Base-by-base conservation (phyloP, 768 basidiomycete species). In the Rhodotorula taiwanensis region DNA sequence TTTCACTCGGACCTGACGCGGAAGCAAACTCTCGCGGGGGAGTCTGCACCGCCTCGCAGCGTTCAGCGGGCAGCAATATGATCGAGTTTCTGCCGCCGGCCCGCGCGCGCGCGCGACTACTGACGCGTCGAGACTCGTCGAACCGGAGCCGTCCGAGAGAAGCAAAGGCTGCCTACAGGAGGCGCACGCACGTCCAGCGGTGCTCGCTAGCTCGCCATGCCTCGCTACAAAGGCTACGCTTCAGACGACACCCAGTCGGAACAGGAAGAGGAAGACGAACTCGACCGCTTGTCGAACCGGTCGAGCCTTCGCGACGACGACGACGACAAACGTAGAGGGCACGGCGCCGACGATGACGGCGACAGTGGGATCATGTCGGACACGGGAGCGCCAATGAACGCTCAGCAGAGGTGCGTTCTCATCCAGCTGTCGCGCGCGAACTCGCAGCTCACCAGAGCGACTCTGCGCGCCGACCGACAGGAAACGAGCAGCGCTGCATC, bases 401-500 rank as follows among this genome's bases (percentile, higher is more conserved):
- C 60, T 11, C 60, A 58, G 43, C 60, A 66, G 48, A 28, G 65
- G 65, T 62, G 1, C 42, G 60, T 36, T 10, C n/a, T n/a, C n/a
- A n/a, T n/a, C n/a, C n/a, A n/a, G n/a, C n/a, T n/a, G n/a, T n/a
- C n/a, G n/a, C n/a, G n/a, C n/a, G n/a, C n/a, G n/a, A n/a, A n/a
- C n/a, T n/a, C n/a, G n/a, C n/a, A n/a, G n/a, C n/a, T n/a, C n/a
- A n/a, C n/a, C n/a, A n/a, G n/a, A n/a, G 16, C 11, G 15, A 0
- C 20, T 31, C 5, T 49, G 27, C 20, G 23, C 28, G 20, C 23
- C 1, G 5, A 2, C 39, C n/a, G 3, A 1, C 53, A 62, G 66
- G 53, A 70, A 70, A 45, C 49, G 54, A 23, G 69, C 63, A 20
- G 69, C 59, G 6, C 54, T 70, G 5, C 62, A 64, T 28, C 56